Percentiles rank a stretch among this genome's conserved stretches.
Evolutionary conservation across 1,284 basidiomycete genomes (phyloP).

Genomic region (Singerocomus inundabilis): DNA sequence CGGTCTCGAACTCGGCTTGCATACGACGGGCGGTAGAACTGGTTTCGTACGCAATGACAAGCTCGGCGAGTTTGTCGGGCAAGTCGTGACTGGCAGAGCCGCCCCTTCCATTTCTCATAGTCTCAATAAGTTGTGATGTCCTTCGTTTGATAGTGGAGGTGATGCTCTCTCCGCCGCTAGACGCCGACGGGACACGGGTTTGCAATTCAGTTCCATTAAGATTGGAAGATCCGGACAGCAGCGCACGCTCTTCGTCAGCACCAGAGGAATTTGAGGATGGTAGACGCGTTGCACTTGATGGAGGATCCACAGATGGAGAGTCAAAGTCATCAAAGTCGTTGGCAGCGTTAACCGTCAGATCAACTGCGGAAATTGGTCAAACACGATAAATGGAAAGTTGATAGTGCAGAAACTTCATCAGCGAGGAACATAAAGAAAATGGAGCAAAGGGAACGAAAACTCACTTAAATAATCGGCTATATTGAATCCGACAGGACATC

Average conservation of each 20-base stretch:
- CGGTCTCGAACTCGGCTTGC: slow-evolving; percentile 59
- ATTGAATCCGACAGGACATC: slow-evolving; percentile 95
- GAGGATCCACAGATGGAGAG: slow-evolving; percentile 38
- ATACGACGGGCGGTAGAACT: slow-evolving; percentile 70
- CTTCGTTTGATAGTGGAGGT: slow-evolving; percentile 65
- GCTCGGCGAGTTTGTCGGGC: slow-evolving; percentile 61
- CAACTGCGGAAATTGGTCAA: slow-evolving; percentile 48
- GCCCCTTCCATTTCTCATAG: slow-evolving; percentile 48
- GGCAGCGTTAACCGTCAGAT: slow-evolving; percentile 80
- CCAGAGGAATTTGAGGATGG: slow-evolving; percentile 39
- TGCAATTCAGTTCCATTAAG: slow-evolving; percentile 56
- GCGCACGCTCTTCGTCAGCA: slow-evolving; percentile 62
- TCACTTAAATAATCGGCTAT: slow-evolving; percentile 92
- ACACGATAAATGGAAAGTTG: not conserved
- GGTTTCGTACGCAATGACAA: slow-evolving; percentile 70
- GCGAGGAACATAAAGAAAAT: not conserved
- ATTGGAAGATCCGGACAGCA: slow-evolving; percentile 35
- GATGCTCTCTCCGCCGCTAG: slow-evolving; percentile 40
- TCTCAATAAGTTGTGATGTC: slow-evolving; percentile 75
- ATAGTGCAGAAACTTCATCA: not conserved
- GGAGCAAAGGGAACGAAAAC: slow-evolving; percentile 31
- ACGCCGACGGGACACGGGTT: slow-evolving; percentile 34
- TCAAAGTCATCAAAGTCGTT: slow-evolving; percentile 43
- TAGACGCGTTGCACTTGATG: slow-evolving; percentile 35
- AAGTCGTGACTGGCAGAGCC: slow-evolving; percentile 45